Evolutionary conservation across 352 stramenopile species (phyloP), one percentile per base, ranked within the genome.

Genomic region (Phytopythium chamaehyphon): DNA sequence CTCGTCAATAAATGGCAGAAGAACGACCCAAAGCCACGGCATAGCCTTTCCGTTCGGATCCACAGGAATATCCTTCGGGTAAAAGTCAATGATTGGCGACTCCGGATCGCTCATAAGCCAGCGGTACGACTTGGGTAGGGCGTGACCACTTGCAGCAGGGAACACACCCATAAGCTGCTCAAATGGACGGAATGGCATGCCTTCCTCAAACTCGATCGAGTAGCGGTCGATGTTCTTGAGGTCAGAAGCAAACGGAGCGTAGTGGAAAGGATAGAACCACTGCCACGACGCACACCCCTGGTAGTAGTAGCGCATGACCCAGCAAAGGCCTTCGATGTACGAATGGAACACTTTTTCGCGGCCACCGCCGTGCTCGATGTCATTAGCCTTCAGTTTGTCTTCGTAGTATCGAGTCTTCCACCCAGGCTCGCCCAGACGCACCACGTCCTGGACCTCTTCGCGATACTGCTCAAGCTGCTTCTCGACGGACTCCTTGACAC

Each of bases 181-280:
- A 55, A 99, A 99, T 9, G 98, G 97, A 49, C 84, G 81, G 54
- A 99, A 98, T 2, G 98, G 98, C 59, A 92, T 62, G 18, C 96
- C 96, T 23, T 98, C 62, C 23, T 97, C 79, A 64, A 99, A 99
- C 38, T 85, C 76, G 53, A 98, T 97, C 51, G 83, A 76, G 23
- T 89, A 90, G 3, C 79, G 70, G 51, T 92, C 82, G 31, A 97
- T 88, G 54, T 95, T 92, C 37, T 73, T 88, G 59, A 98, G 69
- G 62, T 98, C 94, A 0, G 83, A 96, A 21, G 95, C 84, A 40
- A 98, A 94, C 3, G 94, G 94, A 0, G 96, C 95, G 74, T 99
- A 99, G 69, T 99, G 97, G 71, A 98, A 99, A 2, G 97, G 98
- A 69, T 98, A 99, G 66, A 98, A 99, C 98, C 98, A 99, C 40